Percentiles rank a stretch among this genome's conserved stretches.
These are phyloP conservation scores for Gastrolobium villosum DNA, from an alignment of 306 rosid genomes.

Conservation along the genomic window DNA sequence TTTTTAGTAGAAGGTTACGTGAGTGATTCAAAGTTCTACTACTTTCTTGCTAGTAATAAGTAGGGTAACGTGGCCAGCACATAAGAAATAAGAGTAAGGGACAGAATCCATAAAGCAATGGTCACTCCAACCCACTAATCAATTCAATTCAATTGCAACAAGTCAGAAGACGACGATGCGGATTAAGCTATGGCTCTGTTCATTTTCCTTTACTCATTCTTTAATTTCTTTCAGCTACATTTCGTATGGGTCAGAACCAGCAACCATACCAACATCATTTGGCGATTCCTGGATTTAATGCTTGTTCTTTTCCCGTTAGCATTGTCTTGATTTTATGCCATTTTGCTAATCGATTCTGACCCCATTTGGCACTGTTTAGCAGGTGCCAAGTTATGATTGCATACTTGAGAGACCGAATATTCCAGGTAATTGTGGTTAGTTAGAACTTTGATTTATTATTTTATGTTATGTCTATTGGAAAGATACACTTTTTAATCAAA, in stretches of 20 bases:
- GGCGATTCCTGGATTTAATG: conserved; percentile 15
- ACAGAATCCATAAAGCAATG: conserved; percentile 17
- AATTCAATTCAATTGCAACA: conserved; percentile 33
- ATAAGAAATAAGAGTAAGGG: too few relatives aligned
- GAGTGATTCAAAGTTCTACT: too few relatives aligned
- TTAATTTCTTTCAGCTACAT: neutral
- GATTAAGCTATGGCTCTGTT: neutral
- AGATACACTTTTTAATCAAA: neutral
- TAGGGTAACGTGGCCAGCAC: too few relatives aligned
- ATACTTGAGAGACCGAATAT: neutral
- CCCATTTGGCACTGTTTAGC: neutral
- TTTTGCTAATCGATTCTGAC: neutral
- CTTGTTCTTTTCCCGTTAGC: conserved; percentile 50
- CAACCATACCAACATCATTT: conserved; percentile 20
- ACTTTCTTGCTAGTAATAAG: too few relatives aligned
- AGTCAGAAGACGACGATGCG: conserved; percentile 33
- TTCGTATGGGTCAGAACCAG: conserved; percentile 19
- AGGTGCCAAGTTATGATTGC: neutral
- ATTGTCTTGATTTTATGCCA: conserved; percentile 26
- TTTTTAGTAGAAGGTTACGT: too few relatives aligned
- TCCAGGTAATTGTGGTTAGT: neutral
- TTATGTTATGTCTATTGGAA: neutral
- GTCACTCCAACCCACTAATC: neutral
- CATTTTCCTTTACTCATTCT: neutral
- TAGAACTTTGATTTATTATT: neutral